Base-by-base conservation (phyloP, 768 basidiomycete species). In the Tulasnella sp. region DNA sequence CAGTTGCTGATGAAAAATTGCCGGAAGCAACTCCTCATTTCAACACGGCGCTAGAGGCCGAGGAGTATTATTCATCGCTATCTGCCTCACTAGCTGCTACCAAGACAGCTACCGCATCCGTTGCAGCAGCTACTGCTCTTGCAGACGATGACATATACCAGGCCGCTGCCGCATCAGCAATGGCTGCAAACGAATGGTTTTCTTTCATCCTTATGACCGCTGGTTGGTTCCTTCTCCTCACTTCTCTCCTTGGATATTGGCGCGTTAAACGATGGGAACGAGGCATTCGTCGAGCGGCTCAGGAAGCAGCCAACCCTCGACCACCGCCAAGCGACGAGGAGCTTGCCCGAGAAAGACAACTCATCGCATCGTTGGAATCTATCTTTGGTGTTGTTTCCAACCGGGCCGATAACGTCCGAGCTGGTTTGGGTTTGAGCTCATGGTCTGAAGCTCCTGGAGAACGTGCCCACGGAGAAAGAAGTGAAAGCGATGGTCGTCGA, bases 151-250 rank as follows among this genome's bases (percentile, higher is more conserved):
- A 48, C 20, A 29, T 25, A 6, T 27, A 32, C 7, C 16, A 32
- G 25, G 25, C 29, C 9, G 53, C 41, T 32, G 37, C 29, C 45
- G 42, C 20, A 29, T 43, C 28, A 43, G 50, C 40, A 13, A 24
- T 24, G 40, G 42, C 35, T 27, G 79, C 87, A 5, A 78, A 74
- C 56, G 90, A 93, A 55, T 95, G 88, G 88, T 65, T 96, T 37
- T 81, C 89, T 2, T 90, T 95, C 68, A 64, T 92, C 48, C 74
- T 96, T 61, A 93, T 98, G 84, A 86, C 83, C 1, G 59, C 91
- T 39, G 92, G 89, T 10, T 95, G 91, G 91, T 90, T 93, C 72
- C 70, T 96, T 20, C 70, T 96, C 28, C 70, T 95, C 29, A 83
- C 88, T 1, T 88, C 86, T 31, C 51, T 84, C 48, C 76, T 90